Evolutionary conservation across 2,329 filamentous ascomycete species (phyloP).

Genomic region (Xenoacremonium recifei): DNA sequence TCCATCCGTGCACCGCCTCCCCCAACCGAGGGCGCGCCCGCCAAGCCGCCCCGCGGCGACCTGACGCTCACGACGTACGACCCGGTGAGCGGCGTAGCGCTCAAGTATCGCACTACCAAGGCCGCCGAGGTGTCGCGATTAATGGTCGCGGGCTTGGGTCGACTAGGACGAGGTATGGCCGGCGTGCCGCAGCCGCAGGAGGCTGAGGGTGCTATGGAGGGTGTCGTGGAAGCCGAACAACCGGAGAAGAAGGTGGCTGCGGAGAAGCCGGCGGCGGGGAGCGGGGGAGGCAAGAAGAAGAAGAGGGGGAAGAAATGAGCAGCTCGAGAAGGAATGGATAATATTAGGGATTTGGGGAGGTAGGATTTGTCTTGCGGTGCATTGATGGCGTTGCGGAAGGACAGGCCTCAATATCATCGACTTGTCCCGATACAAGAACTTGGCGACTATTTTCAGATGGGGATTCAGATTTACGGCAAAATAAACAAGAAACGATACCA

Average conservation of each 20-base stretch:
- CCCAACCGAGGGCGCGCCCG: conserved; percentile 19
- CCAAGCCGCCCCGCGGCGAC: conserved; percentile 59
- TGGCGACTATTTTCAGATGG: too few species aligned
- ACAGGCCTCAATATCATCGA: too few species aligned
- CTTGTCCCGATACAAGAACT: background rate
- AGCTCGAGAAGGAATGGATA: too few species aligned
- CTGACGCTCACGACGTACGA: conserved; percentile 90
- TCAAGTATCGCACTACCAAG: conserved; percentile 92
- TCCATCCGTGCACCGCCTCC: conserved; percentile 55
- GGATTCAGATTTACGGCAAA: too few species aligned
- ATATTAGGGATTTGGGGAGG: too few species aligned
- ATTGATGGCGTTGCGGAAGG: too few species aligned
- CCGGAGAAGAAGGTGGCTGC: conserved; percentile 29
- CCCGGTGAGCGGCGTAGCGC: conserved; percentile 72
- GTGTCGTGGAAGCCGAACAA: conserved; percentile 33
- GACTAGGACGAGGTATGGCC: conserved; percentile 69
- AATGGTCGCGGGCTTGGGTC: conserved; percentile 68
- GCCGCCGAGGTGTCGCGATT: conserved; percentile 85
- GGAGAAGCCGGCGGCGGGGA: conserved; percentile 30
- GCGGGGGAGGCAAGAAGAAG: conserved; percentile 62
- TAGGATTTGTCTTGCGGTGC: too few species aligned
- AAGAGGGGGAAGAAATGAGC: conserved; percentile 68
- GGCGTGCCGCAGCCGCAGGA: conserved; percentile 48
- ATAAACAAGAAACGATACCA: conserved; percentile 13
- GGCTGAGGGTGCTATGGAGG: conserved; percentile 44